Conservation (phyloP, 2,329 filamentous ascomycete genomes). For the Colletotrichum tropicale region DNA sequence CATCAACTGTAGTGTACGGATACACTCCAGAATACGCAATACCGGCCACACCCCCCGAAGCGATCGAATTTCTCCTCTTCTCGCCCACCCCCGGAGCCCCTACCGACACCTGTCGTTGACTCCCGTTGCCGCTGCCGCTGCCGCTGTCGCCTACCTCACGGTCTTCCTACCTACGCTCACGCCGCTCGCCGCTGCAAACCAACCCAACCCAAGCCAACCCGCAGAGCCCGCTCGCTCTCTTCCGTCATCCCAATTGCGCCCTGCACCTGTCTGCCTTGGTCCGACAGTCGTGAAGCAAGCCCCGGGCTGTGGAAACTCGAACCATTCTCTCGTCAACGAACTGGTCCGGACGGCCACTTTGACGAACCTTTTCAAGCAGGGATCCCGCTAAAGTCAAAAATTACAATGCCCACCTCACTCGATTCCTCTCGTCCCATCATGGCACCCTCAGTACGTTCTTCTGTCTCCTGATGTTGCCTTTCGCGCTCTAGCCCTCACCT, state of each 20-base stretch:
- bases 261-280: constrained; percentile 6
- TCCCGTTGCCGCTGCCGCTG: neutral
- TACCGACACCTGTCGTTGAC: neutral
- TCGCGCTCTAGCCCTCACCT: neutral
- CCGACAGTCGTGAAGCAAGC: constrained; percentile 19
- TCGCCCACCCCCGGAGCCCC: neutral
- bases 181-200: neutral
- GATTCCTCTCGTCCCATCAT: constrained; percentile 67
- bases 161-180: neutral
- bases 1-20: neutral
- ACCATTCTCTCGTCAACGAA: constrained; percentile 7
- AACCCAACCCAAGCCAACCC: neutral
- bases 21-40: neutral
- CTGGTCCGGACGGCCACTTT: constrained; percentile 2
- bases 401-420: constrained; percentile 60
- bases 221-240: neutral
- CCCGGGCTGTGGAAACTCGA: constrained; percentile 18
- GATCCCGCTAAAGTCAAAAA: constrained; percentile 5
- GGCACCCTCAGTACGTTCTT: constrained; percentile 62
- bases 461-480: neutral
- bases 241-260: neutral
- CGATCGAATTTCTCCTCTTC: neutral
- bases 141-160: neutral
- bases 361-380: constrained; percentile 16
- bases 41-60: neutral